Conservation (phyloP, 2,329 filamentous ascomycete species). For the Coniochaeta pulveracea region DNA sequence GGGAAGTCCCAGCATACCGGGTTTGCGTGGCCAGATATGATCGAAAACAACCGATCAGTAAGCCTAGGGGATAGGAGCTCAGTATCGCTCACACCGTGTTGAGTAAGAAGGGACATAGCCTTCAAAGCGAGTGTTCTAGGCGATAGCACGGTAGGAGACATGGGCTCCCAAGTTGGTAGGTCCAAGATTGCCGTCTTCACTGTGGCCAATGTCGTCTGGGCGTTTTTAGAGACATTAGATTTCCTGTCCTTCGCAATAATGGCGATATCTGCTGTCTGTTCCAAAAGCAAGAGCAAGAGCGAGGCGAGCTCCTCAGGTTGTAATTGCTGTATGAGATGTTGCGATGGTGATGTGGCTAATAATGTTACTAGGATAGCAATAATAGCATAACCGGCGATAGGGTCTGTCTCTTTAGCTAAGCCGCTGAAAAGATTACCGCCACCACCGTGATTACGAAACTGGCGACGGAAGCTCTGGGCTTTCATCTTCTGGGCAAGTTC, state of each 20-base stretch:
- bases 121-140: slow-evolving; percentile 54
- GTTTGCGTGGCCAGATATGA: slow-evolving; percentile 25
- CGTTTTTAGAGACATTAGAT: slow-evolving; percentile 57
- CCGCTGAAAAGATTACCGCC: slow-evolving; percentile 57
- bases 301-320: slow-evolving; percentile 38
- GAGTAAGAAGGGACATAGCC: slow-evolving; percentile 46
- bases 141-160: slow-evolving; percentile 38
- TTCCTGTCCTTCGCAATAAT: slow-evolving; percentile 51
- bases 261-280: slow-evolving; percentile 41
- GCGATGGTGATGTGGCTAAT: slow-evolving; percentile 46
- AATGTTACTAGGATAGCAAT: slow-evolving; percentile 53
- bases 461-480: slow-evolving; percentile 50
- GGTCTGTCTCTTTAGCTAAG: slow-evolving; percentile 47
- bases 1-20: slow-evolving; percentile 24
- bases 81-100: slow-evolving; percentile 35
- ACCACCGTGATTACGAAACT: slow-evolving; percentile 65
- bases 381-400: slow-evolving; percentile 51
- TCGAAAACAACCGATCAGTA: slow-evolving; percentile 34
- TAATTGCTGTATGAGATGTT: slow-evolving; percentile 47
- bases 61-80: slow-evolving; percentile 37
- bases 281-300: slow-evolving; percentile 46
- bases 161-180: slow-evolving; percentile 49
- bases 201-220: slow-evolving; percentile 41
- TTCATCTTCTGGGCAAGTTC: slow-evolving; percentile 49
- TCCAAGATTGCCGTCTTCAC: slow-evolving; percentile 42